Evolutionary conservation across 805 yeast species (phyloP).

Genomic region (Lipomyces yamanashiensis): DNA sequence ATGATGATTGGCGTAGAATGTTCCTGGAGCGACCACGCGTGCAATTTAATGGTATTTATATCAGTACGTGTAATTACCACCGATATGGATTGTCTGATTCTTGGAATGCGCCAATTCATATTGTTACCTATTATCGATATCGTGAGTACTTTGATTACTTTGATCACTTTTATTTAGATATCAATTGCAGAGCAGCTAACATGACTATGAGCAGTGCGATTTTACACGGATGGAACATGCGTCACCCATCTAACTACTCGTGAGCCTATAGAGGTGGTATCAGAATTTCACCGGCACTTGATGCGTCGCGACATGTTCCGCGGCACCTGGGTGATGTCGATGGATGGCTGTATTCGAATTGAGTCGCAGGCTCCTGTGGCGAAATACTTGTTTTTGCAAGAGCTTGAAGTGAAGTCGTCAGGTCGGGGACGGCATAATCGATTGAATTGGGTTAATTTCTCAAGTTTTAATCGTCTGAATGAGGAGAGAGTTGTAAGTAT

Average conservation of each 20-base stretch:
- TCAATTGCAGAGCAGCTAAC: too few species aligned
- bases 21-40: conserved; percentile 70
- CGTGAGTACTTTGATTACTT: conserved; percentile 4
- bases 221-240: conserved; percentile 77
- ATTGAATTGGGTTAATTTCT: conserved; percentile 71
- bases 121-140: conserved; percentile 88
- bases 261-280: conserved; percentile 73
- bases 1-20: conserved; percentile 54
- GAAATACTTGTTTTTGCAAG: conserved; percentile 29
- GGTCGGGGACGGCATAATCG: conserved; percentile 71
- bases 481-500: conserved; percentile 53
- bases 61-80: conserved; percentile 80
- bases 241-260: conserved; percentile 69
- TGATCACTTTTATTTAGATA: background rate
- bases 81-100: conserved; percentile 77
- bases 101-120: conserved; percentile 76
- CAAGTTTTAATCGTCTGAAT: conserved; percentile 59
- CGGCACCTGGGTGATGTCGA: conserved; percentile 34
- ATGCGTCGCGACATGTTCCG: conserved; percentile 35
- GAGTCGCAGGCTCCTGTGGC: conserved; percentile 36
- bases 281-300: conserved; percentile 49
- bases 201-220: conserved; percentile 52
- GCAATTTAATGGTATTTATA: conserved; percentile 81
- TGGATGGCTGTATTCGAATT: conserved; percentile 31
- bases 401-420: conserved; percentile 54